Percentiles rank a stretch among this genome's conserved stretches.
Conservation (phyloP, 768 basidiomycete genomes). For the Rhizopogon vinicolor region DNA sequence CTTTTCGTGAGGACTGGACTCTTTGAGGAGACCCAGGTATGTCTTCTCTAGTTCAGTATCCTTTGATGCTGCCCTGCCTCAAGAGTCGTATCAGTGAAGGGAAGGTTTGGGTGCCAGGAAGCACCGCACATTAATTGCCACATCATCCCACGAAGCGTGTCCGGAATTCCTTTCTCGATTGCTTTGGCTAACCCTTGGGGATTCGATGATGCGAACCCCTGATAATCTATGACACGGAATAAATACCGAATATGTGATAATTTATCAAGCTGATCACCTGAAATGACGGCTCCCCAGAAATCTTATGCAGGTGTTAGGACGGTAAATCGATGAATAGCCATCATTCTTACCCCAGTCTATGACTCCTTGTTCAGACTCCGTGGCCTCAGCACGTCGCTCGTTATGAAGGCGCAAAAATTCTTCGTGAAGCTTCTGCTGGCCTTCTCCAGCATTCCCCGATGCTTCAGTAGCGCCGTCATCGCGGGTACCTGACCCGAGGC, state of each 20-base stretch:
- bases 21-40: constrained; percentile 80
- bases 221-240: constrained; percentile 62
- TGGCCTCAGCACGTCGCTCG: constrained; percentile 41
- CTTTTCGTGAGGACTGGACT: constrained; percentile 87
- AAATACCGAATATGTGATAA: neutral
- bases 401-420: constrained; percentile 68
- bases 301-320: constrained; percentile 38
- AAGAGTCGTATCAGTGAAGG: constrained; percentile 7
- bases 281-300: constrained; percentile 95
- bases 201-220: constrained; percentile 73
- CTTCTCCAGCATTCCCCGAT: constrained; percentile 51
- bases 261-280: constrained; percentile 40
- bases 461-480: constrained; percentile 34
- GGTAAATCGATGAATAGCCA: neutral
- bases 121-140: constrained; percentile 85
- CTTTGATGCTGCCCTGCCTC: constrained; percentile 84
- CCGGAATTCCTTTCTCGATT: constrained; percentile 90
- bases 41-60: constrained; percentile 78
- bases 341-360: constrained; percentile 74
- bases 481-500: constrained; percentile 40
- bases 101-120: neutral
- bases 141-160: constrained; percentile 86
- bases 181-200: constrained; percentile 80
- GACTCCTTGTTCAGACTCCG: constrained; percentile 32
- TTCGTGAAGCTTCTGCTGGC: constrained; percentile 68